Percentiles rank a stretch among this genome's conserved stretches.
Evolutionary conservation across 148 eudicot species (phyloP).

Genomic region (Linanthus parryae): DNA sequence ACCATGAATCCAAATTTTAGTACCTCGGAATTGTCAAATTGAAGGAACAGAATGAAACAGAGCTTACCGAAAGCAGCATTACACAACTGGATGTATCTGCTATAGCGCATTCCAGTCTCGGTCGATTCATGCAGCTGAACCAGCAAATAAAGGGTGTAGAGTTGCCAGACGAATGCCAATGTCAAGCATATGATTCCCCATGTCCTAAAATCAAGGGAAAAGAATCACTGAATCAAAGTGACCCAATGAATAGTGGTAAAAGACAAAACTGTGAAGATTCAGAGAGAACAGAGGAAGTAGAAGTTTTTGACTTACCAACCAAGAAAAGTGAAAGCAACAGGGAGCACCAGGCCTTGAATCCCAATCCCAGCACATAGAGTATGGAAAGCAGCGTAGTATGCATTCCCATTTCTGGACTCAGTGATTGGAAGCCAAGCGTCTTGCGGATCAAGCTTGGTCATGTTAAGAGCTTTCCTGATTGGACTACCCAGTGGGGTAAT

Average conservation of each 20-base stretch:
- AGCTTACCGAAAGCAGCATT: conserved; percentile 61
- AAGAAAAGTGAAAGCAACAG: conserved; percentile 72
- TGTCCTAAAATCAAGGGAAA: conserved; percentile 37
- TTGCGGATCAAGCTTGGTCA: conserved; percentile 75
- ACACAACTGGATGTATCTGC: conserved; percentile 66
- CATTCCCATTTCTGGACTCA: conserved; percentile 43
- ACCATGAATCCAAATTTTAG: neutral
- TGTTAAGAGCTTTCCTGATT: conserved; percentile 45
- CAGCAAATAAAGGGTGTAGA: conserved; percentile 76
- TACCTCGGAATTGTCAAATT: neutral
- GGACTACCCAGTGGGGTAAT: conserved; percentile 70
- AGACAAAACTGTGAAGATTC: neutral
- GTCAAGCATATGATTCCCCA: conserved; percentile 76
- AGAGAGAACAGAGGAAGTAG: neutral
- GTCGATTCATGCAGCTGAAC: conserved; percentile 87
- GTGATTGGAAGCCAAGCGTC: conserved; percentile 94
- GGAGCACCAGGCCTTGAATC: conserved; percentile 31
- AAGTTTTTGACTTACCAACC: conserved; percentile 53
- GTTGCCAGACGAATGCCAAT: conserved; percentile 76
- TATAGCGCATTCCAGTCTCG: conserved; percentile 66
- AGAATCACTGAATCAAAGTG: neutral
- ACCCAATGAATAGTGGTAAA: neutral
- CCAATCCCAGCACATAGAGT: conserved; percentile 36
- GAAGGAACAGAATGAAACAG: too few species aligned
- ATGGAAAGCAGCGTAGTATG: conserved; percentile 31